Base-by-base conservation (phyloP, 805 yeast genomes). In the Debaryomyces prosopidis region DNA sequence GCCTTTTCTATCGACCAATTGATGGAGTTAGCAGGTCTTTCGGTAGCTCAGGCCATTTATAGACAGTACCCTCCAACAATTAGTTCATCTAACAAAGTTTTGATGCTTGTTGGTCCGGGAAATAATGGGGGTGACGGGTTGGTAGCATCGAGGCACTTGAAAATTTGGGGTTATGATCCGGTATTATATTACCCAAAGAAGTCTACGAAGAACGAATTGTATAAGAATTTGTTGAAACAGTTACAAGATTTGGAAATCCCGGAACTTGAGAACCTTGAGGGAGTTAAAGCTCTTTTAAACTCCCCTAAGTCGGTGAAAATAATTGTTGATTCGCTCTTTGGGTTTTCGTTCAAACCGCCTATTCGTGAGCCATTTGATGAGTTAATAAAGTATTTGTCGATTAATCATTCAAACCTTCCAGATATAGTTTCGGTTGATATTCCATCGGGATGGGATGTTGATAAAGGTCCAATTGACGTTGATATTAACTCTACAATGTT, bases 371-470 rank as follows among this genome's bases (percentile, higher is more conserved):
- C 97, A 1, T 92, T 87, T 60, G 80, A 77, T 36, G 73, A 68
- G 6, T 53, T 71, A 39, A 58, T 72, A 28, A 33, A 42, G 7
- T 62, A 42, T 40, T 51, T 71, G 46, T 34, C 56, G 9, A 47
- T 54, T 52, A 51, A 58, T 39, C 12, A 77, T 76, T 7, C 68
- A 77, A 44, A 56, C 55, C n/a, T 73, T 57, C 54, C 81, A 2
- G 92, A 91, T 1, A 79, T 90, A 1, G 77, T 88, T 0, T 80
- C 95, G 0, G 87, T 94, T 2, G 99, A 94, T 63, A 81, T 92
- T 39, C 99, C 99, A 0, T 87, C 96, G 2, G 96, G 97, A 0
- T 94, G 99, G 99, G 92, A 91, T 59, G 98, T 94, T 9, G 96
- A 94, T 58, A 58, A 76, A 6, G 99, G 99, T 0, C 96, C 94